Base-by-base conservation (phyloP, 1,284 basidiomycete species). In the Ganoderma boninense region DNA sequence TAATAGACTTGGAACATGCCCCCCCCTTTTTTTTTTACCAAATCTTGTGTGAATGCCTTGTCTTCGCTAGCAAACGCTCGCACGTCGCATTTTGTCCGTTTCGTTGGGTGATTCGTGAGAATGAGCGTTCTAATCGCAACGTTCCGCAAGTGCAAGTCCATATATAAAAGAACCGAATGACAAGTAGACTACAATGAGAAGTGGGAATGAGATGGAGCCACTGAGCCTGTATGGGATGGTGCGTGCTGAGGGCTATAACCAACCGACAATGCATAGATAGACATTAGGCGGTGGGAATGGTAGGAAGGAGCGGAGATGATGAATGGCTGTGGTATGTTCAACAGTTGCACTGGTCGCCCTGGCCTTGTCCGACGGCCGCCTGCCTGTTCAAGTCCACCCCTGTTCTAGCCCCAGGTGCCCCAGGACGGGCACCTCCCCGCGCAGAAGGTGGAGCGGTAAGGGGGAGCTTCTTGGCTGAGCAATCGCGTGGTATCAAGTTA, bases 371-470 rank as follows among this genome's bases (percentile, higher is more conserved):
- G 60, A 84, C 80, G 67, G 77, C 73, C 46, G 88, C 77, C 76
- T 90, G 89, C 79, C 86, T 93, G 84, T 91, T 94, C 71, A 95
- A 87, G 80, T 95, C 92, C 35, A 95, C 90, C 54, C 92, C 91
- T 71, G 88, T 83, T 74, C 84, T 82, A 7, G 38, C 42, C 35
- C 84, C 84, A 38, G 86, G 80, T 57, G 85, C 82, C 66, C 83
- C 82, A 20, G 81, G 75, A 32, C 90, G 87, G 68, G 84, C 82
- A 65, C 82, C 88, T 65, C 87, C 82, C 74, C 90, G 83, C 68
- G 89, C 83, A 59, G 90, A 83, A 66, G 90, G 87, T 56, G 92
- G 89, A 62, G 92, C 90, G n/a, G 87, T 91, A 71, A 92, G 83
- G 14, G 93, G 93, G 13, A 95, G 84, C 77, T 94, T 95, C 89